phyloP scores from a whole-genome alignment of 1,284 basidiomycete species.

The Ganoderma meredithae region DNA sequence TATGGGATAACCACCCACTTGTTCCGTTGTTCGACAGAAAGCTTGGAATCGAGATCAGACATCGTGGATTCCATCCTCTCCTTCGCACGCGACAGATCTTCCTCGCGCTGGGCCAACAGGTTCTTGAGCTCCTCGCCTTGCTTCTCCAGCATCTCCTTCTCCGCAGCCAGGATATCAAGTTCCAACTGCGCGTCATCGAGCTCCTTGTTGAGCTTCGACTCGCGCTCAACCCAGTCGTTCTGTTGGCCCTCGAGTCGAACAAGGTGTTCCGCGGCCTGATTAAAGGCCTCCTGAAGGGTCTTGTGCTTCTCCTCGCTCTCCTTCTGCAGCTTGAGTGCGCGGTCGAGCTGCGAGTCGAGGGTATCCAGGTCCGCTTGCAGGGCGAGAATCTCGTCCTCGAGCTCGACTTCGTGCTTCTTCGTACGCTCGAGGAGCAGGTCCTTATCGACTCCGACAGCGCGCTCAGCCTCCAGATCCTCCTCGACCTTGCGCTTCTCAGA shows the following conservation, averaged over 20 bases:
- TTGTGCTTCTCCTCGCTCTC: conserved; percentile 82
- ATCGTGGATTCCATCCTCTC: conserved; percentile 77
- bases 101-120: conserved; percentile 77
- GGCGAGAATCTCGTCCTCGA: conserved; percentile 86
- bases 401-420: conserved; percentile 84
- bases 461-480: conserved; percentile 84
- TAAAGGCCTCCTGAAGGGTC: conserved; percentile 75
- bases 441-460: conserved; percentile 84
- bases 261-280: conserved; percentile 86
- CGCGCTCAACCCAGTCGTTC: conserved; percentile 69
- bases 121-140: conserved; percentile 78
- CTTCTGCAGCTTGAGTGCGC: conserved; percentile 78
- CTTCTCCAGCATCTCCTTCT: conserved; percentile 69
- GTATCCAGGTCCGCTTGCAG: conserved; percentile 87
- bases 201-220: conserved; percentile 64
- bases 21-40: conserved; percentile 71
- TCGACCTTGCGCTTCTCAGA: conserved; percentile 85
- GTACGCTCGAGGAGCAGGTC: conserved; percentile 86
- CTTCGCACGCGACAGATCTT: conserved; percentile 79
- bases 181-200: conserved; percentile 68
- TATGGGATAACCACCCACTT: conserved; percentile 55
- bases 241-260: conserved; percentile 82
- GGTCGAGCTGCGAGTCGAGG: conserved; percentile 87
- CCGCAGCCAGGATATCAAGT: conserved; percentile 60
- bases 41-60: conserved; percentile 78